Evolutionary conservation across 2,329 filamentous ascomycete genomes (phyloP).

Genomic region (Diaporthe sp.): DNA sequence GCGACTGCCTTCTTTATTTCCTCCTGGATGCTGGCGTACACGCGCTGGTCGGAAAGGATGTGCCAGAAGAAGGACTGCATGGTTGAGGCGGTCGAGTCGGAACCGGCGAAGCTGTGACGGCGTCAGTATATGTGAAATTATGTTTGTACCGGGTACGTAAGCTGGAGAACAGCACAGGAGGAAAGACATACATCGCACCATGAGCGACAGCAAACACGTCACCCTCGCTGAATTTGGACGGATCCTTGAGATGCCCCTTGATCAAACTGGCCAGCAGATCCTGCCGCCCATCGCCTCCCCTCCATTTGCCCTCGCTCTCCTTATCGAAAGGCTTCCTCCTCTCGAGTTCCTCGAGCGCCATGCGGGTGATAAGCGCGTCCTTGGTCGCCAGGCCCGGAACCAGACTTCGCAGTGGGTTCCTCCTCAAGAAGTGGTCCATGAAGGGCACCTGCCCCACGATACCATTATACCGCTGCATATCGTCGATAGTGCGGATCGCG

Average conservation of each 20-base stretch:
- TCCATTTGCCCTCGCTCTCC: constrained; percentile 53
- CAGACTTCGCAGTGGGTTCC: constrained; percentile 60
- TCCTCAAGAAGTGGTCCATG: constrained; percentile 57
- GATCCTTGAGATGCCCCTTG: constrained; percentile 61
- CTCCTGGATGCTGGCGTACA: constrained; percentile 51
- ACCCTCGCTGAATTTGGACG: constrained; percentile 57
- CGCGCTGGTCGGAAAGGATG: constrained; percentile 54
- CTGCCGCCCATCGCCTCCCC: constrained; percentile 55
- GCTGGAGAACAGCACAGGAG: not conserved
- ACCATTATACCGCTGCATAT: constrained; percentile 63
- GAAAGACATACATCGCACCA: constrained; percentile 62
- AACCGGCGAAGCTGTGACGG: constrained; percentile 63
- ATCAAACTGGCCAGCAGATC: constrained; percentile 64
- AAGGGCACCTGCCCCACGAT: constrained; percentile 63
- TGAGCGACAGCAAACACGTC: constrained; percentile 68
- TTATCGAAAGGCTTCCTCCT: constrained; percentile 58
- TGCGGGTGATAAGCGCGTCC: constrained; percentile 61
- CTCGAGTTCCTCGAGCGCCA: constrained; percentile 61
- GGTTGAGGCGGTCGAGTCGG: constrained; percentile 69
- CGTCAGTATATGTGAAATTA: not conserved
- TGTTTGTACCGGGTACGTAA: not conserved
- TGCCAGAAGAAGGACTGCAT: constrained; percentile 68
- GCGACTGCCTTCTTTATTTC: constrained; percentile 57
- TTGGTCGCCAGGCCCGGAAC: constrained; percentile 55
- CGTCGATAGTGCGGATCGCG: constrained; percentile 63